A percentile compares a stretch with the other conserved stretches of the same genome.
These are phyloP conservation scores for Arthromyces matolae DNA, from an alignment of 768 basidiomycete genomes.

Conservation along the genomic window DNA sequence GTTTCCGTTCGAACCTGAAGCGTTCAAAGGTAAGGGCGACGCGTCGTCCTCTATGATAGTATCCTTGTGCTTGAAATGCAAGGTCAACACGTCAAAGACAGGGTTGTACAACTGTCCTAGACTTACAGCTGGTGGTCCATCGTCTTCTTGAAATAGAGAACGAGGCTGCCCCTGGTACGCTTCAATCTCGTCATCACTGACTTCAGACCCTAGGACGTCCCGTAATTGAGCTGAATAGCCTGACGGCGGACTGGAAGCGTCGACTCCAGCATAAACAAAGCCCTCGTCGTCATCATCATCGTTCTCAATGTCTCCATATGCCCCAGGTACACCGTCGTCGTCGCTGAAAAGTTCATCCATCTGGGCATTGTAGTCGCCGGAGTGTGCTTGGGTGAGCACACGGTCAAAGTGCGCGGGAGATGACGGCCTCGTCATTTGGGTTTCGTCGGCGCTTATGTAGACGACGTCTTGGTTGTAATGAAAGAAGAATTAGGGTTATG, in stretches of 20 bases:
- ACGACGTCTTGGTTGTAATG: too few relatives aligned
- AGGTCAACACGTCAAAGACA: conserved; percentile 4
- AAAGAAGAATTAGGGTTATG: too few relatives aligned
- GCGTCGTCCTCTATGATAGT: conserved; percentile 34
- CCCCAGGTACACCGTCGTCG: conserved; percentile 34
- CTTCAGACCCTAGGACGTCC: conserved; percentile 68
- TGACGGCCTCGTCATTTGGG: conserved; percentile 20
- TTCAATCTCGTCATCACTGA: conserved; percentile 44
- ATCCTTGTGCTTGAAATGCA: conserved; percentile 29
- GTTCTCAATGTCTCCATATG: conserved; percentile 23
- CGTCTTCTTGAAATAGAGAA: conserved; percentile 38
- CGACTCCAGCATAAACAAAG: conserved; percentile 73
- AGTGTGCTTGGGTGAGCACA: conserved; percentile 36
- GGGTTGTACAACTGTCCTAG: not conserved
- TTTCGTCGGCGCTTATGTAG: conserved; percentile 14
- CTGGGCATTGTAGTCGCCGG: conserved; percentile 60
- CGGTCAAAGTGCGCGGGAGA: conserved; percentile 35
- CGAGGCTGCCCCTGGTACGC: conserved; percentile 40
- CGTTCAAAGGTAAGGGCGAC: conserved; percentile 35
- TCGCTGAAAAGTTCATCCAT: conserved; percentile 65
- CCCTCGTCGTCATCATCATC: conserved; percentile 55
- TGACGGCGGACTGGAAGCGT: conserved; percentile 44
- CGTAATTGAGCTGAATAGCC: conserved; percentile 67
- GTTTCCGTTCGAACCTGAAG: conserved; percentile 32
- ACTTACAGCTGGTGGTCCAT: conserved; percentile 28